Base-by-base conservation (phyloP, 306 rosid species). In the Lupinus albus region DNA sequence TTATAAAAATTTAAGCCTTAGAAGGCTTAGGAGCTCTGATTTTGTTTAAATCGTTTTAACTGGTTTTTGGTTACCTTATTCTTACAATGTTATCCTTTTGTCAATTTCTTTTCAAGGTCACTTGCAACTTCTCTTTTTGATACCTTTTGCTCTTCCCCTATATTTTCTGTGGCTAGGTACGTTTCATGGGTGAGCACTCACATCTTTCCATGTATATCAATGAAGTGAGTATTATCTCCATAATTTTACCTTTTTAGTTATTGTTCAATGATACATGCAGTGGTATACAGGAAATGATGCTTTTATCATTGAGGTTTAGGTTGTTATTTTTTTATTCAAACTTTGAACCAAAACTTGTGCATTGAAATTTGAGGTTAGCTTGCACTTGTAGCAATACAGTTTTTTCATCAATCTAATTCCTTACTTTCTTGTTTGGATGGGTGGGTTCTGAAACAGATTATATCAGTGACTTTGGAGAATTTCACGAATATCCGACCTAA, bases 101-200 rank as follows among this genome's bases (percentile, higher is more conserved):
- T 42, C 38, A 20, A 16, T 57, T 28, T 46, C 9, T 41, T 61
- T 67, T 54, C 41, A 41, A 72, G 71, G 49, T 53, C 71, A 25
- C 28, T 71, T 69, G 71, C 67, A 55, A 73, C 47, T 42, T 57
- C 55, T 25, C 53, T 59, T 41, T 35, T 16, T 67, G 57, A 75
- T 71, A 35, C 56, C 46, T 61, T 59, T 63, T 61, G 4, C 57
- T 65, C 47, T 64, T 69, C 44, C 59, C 33, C 18, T 9, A 45
- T 55, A 44, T 71, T 71, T 70, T 36, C 60, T 52, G 66, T 79
- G 72, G 66, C 50, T 51, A 93, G 98, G 89, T 93, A 67, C 76
- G 58, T 68, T 93, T 93, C 90, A 93, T 93, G 98, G 90, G 96
- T 21, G 94, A 89, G 82, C 96, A 93, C 41, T 90, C 97, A 54